Base-by-base conservation (phyloP, 495 filamentous ascomycete species). In the Rhypophila decipiens region DNA sequence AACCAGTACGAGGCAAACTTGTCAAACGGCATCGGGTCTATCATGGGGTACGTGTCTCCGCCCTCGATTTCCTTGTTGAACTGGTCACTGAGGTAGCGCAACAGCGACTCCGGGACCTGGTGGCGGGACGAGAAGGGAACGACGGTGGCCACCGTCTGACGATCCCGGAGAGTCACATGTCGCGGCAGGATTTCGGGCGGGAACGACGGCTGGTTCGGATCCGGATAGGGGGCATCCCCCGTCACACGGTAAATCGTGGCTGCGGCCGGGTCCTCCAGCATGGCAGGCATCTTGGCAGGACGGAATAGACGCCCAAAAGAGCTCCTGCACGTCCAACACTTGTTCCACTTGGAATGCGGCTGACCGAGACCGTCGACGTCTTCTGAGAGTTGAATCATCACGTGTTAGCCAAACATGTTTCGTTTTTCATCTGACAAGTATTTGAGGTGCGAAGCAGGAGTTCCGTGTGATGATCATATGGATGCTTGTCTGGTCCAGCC, bases 11-110 rank as follows among this genome's bases (percentile, higher is more conserved):
- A 74, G 11, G 82, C 82, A 51, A 97, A 98, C 34, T 82, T 80
- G 2, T 82, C 77, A 18, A 86, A 65, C 4, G 85, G 69, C 68
- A 97, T 81, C 11, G 83, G 74, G 21, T 88, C 83, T 48, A 87
- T 79, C 83, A 96, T 90, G 35, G 93, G 90, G 70, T 96, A 98
- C 2, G 94, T 96, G 61, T 98, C 90, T 27, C 93, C 93, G 60
- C 87, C 86, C 61, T 95, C 89, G 53, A 98, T 95, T 65, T 98
- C 93, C 63, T 86, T 85, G 63, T 91, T 94, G 55, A 97, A 74
- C 65, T 95, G 87, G 54, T 89, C 83, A 38, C 76, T 83, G 33
- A 98, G 84, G 61, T 94, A 94, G 42, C 71, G 74, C 21, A 96
- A 71, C 20, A 97, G 73, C 2, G 83, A 80, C 20, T 76, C 65